These are phyloP conservation scores for Nidularia pulvinata DNA, from an alignment of 768 basidiomycete genomes.

Conservation along the genomic window DNA sequence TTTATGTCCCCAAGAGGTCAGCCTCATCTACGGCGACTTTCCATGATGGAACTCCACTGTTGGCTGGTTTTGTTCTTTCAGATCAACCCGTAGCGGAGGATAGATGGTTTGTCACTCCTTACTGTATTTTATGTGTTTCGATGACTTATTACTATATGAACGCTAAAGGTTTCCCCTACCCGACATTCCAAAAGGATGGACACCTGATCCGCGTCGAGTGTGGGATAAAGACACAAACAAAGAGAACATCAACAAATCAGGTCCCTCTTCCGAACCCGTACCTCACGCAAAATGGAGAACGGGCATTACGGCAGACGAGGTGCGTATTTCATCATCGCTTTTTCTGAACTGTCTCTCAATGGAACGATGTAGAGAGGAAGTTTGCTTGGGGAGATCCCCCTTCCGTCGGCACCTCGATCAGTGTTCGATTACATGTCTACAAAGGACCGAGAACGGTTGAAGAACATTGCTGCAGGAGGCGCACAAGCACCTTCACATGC, in stretches of 20 bases:
- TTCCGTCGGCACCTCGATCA: conserved; percentile 71
- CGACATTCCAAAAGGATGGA: conserved; percentile 83
- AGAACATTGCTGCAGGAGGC: conserved; percentile 44
- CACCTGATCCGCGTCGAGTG: conserved; percentile 77
- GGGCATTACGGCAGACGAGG: conserved; percentile 70
- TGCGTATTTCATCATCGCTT: conserved; percentile 27
- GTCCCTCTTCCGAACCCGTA: conserved; percentile 12
- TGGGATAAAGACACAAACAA: conserved; percentile 56
- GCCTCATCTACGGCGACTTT: conserved; percentile 40
- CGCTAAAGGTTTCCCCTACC: conserved; percentile 77
- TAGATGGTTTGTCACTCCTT: conserved; percentile 47
- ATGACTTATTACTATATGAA: not conserved
- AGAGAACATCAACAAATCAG: conserved; percentile 33
- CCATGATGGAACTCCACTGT: conserved; percentile 71
- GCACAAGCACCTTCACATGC: not conserved
- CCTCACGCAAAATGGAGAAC: conserved; percentile 53
- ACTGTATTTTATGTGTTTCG: not conserved
- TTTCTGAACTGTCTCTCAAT: not conserved
- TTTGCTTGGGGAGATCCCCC: conserved; percentile 79
- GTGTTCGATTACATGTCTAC: conserved; percentile 95
- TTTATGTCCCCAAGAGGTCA: conserved; percentile 31
- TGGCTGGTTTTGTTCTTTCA: conserved; percentile 76
- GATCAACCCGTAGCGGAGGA: conserved; percentile 70
- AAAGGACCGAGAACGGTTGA: conserved; percentile 87
- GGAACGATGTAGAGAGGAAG: conserved; percentile 63